Conservation (phyloP, 2,329 filamentous ascomycete species). For the Ophiostoma fasciatum region DNA sequence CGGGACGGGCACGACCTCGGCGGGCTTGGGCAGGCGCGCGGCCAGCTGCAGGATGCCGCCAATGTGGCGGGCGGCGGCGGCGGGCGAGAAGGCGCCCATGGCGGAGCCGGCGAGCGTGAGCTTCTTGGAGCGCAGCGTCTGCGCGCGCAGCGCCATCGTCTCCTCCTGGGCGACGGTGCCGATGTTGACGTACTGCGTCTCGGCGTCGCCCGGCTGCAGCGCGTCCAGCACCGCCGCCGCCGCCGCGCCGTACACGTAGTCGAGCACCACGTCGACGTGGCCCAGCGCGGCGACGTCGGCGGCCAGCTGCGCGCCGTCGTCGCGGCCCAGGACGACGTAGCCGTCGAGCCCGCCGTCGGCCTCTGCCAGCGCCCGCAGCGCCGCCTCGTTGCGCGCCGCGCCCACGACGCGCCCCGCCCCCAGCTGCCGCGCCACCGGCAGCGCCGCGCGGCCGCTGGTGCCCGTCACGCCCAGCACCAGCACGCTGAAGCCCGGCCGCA, state of each 20-base stretch:
- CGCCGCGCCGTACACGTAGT: slow-evolving; percentile 40
- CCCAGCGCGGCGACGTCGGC: slow-evolving; percentile 31
- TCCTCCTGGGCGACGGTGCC: slow-evolving; percentile 26
- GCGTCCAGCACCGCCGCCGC: slow-evolving; percentile 25
- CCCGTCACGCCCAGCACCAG: slow-evolving; percentile 89
- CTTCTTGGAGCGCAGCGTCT: slow-evolving; percentile 31
- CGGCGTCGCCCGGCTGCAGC: slow-evolving; percentile 16
- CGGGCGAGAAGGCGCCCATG: slow-evolving; percentile 26
- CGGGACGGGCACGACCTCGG: slow-evolving; percentile 6
- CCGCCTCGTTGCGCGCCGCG: slow-evolving; percentile 29
- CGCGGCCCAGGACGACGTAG: slow-evolving; percentile 25
- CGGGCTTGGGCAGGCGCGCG: slow-evolving; percentile 1
- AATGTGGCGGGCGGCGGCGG: slow-evolving; percentile 17
- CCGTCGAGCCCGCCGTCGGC: slow-evolving; percentile 27
- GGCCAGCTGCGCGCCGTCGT: slow-evolving; percentile 20
- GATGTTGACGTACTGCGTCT: slow-evolving; percentile 38
- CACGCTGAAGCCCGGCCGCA: slow-evolving; percentile 29
- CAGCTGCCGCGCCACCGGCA: slow-evolving; percentile 29
- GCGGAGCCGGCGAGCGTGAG: slow-evolving; percentile 32
- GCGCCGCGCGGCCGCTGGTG: slow-evolving; percentile 45
- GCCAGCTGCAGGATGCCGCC: slow-evolving; percentile 7
- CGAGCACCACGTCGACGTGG: slow-evolving; percentile 37
- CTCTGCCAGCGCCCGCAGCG: slow-evolving; percentile 20
- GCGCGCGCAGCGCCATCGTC: slow-evolving; percentile 24
- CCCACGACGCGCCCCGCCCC: slow-evolving; percentile 37